Base-by-base conservation (phyloP, 495 filamentous ascomycete species). In the Aspergillus panamensis region DNA sequence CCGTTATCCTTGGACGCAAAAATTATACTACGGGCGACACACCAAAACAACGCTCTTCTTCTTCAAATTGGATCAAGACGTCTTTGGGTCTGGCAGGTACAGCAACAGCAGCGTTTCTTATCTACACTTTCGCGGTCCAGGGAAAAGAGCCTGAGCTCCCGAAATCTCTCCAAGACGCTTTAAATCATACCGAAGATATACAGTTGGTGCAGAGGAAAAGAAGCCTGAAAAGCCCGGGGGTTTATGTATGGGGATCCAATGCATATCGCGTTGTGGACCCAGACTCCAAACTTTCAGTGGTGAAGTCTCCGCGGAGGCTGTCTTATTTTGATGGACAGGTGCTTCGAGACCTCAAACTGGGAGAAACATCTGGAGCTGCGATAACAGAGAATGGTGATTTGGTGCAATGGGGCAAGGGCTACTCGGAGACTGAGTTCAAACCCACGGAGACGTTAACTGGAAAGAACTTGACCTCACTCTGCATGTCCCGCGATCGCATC, bases 221-320 rank as follows among this genome's bases (percentile, higher is more conserved):
- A 65, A 95, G 90, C 66, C 87, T 89, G 83, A 91, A 92, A 71
- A 86, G 89, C 53, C 93, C 94, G 3, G 94, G 90, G 0, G 87
- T 97, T 1, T 96, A 96, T 74, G 84, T 86, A 29, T 98, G 94
- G 93, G 94, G 94, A 14, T 88, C 87, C 2, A 98, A 98, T 65
- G 79, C 74, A n/a, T 89, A 92, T 39, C 76, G 79, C 53, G 93
- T 97, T 3, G 90, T 86, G 29, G 93, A 91, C 29, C 92, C 93
- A 1, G 89, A 88, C 58, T 94, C 87, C 6, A 80, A 87, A 40
- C 91, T 96, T 47, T 72, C 71, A 20, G 70, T 84, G 44, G 80
- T 98, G 62, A 96, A 95, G 69, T 84, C 79, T 1, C 92, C 94
- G 9, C 81, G 88, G 50, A 82, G 89, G 43, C 83, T 97, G 64